Evolutionary conservation across 345 rosid species (phyloP).

Genomic region (Gossypioides kirkii): DNA sequence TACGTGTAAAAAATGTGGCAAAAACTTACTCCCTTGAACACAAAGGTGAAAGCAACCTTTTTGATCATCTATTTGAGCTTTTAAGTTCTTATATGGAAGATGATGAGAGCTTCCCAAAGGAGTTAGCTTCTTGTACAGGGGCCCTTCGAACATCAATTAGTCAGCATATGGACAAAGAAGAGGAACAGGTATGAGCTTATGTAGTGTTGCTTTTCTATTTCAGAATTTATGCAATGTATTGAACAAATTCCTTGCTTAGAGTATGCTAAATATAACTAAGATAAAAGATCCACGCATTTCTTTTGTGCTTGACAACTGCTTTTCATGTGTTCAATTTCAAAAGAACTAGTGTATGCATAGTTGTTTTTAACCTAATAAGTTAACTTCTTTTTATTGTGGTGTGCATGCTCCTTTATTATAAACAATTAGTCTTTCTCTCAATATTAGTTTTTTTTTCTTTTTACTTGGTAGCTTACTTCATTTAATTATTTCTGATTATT

Average conservation of each 20-base stretch:
- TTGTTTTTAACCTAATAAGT: neutral
- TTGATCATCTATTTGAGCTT: slow-evolving; percentile 48
- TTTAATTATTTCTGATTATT: neutral
- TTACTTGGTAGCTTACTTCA: neutral
- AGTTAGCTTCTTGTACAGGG: slow-evolving; percentile 58
- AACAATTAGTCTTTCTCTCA: neutral
- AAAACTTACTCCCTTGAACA: slow-evolving; percentile 56
- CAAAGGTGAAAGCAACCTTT: slow-evolving; percentile 55
- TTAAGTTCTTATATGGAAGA: slow-evolving; percentile 35
- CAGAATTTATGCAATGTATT: neutral
- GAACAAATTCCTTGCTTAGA: neutral
- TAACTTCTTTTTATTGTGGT: neutral
- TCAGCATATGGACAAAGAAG: slow-evolving; percentile 74
- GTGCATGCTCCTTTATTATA: neutral
- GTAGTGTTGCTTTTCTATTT: slow-evolving; percentile 6
- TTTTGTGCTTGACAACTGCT: slow-evolving; percentile 1
- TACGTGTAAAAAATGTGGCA: slow-evolving; percentile 61
- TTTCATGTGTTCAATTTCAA: neutral
- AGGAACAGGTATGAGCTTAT: slow-evolving; percentile 46
- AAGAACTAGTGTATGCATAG: neutral
- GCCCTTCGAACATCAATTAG: slow-evolving; percentile 57
- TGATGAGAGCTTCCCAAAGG: slow-evolving; percentile 54
- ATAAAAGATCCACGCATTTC: neutral
- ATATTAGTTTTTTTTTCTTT: neutral
- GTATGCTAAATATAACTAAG: neutral